Base-by-base conservation (phyloP, 441 rosid species). In the Euphorbia corollata region DNA sequence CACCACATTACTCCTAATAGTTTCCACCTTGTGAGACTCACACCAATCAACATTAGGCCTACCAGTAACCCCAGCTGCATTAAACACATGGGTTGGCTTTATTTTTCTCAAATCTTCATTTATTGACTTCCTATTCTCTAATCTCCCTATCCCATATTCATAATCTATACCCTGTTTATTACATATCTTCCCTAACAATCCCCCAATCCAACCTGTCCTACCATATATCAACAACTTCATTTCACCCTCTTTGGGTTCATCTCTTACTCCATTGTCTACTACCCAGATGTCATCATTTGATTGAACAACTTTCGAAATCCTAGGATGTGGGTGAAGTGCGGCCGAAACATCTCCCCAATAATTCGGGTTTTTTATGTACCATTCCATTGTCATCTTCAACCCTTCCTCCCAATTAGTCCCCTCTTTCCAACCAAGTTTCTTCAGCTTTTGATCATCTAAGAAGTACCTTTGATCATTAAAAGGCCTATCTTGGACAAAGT, bases 31-130 rank as follows among this genome's bases (percentile, higher is more conserved):
- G 64, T 89, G 96, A 23, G 90, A 77, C 59, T 91, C 97, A 65
- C 97, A 91, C 97, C 97, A 91, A 69, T 91, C 97, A 61, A 91
- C 96, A 74, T 89, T 91, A 23, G 97, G 97, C 43, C 94, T 81
- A 11, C 96, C 98, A 36, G 98, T 92, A 61, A 92, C 91, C 41
- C 98, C 98, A 41, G 92, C 96, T 15, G 98, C 98, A 80, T 89
- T 92, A 81, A 87, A 89, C 2, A 92, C 95, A 73, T 92, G 98
- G 50, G 83, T 83, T 2, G 98, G 98, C 39, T 8, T 30, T 5
- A 59, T 59, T 59, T 30, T 30, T 30, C 20, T 59, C 19, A 59
- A 15, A 59, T 59, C 62, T 18, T 59, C 62, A 24, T 74, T 73
- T 72, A 73, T 87, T 82, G 74, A 73, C 30, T n/a, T 15, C 11